A percentile compares a stretch with the other conserved stretches of the same genome.
Conservation (phyloP, 805 yeast species). For the Brettanomyces bruxellensis region DNA sequence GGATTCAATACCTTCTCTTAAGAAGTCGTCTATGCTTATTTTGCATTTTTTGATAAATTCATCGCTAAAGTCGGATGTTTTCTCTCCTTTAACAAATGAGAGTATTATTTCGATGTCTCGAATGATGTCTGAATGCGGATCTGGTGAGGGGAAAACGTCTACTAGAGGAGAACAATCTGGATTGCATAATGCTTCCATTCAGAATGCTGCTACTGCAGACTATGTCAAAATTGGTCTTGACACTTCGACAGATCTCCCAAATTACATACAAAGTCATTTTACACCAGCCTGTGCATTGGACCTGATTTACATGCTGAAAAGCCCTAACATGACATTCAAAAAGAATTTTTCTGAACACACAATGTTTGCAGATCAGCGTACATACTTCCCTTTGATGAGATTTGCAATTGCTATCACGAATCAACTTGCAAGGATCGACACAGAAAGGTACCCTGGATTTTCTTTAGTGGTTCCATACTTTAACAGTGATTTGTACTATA, state of each 20-base stretch:
- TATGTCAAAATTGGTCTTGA: conserved; percentile 33
- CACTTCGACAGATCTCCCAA: conserved; percentile 33
- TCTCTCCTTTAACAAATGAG: not conserved
- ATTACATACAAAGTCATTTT: conserved; percentile 34
- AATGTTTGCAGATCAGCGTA: conserved; percentile 44
- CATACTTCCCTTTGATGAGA: conserved; percentile 41
- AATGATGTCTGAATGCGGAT: not conserved
- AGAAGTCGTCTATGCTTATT: not conserved
- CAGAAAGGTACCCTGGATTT: conserved; percentile 27
- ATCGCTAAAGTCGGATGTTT: not conserved
- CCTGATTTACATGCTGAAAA: conserved; percentile 43
- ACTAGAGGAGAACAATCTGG: not conserved
- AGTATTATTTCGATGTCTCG: not conserved
- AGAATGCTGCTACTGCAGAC: conserved; percentile 28
- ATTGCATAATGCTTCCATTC: conserved; percentile 8
- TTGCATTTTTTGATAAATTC: not conserved
- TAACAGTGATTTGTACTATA: conserved; percentile 42
- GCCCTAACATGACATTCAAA: conserved; percentile 50
- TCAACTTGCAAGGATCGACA: conserved; percentile 12
- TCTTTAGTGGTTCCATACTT: conserved; percentile 34
- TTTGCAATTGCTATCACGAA: conserved; percentile 27
- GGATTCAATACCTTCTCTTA: not conserved
- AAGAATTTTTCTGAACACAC: conserved; percentile 57
- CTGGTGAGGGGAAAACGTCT: not conserved
- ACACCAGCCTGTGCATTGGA: conserved; percentile 45